Percentiles rank a stretch among this genome's conserved stretches.
These are phyloP conservation scores for Boletus eberwhitei DNA, from an alignment of 768 basidiomycete genomes.

Conservation along the genomic window DNA sequence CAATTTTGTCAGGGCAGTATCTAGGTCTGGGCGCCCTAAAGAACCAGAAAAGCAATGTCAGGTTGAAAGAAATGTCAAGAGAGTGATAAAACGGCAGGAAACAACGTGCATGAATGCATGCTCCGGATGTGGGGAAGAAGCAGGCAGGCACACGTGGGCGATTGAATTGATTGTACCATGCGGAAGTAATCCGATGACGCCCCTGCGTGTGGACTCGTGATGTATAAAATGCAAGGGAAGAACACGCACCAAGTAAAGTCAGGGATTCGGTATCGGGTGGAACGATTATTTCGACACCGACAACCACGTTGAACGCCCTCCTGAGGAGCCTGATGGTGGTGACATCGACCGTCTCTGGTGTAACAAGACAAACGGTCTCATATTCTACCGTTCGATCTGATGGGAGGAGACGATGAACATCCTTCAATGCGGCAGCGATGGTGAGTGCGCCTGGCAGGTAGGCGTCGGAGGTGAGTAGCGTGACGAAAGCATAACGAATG, in stretches of 20 bases:
- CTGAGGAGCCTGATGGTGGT: conserved; percentile 75
- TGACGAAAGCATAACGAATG: conserved; percentile 77
- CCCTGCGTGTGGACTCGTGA: conserved; percentile 2
- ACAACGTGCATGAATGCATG: conserved; percentile 16
- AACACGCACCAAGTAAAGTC: conserved; percentile 69
- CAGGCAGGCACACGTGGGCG: conserved; percentile 6
- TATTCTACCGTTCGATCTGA: conserved; percentile 52
- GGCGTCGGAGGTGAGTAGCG: conserved; percentile 85
- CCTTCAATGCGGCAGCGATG: conserved; percentile 78
- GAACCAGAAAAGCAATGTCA: conserved; percentile 11
- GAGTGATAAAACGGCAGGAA: conserved; percentile 14
- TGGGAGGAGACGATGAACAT: conserved; percentile 49
- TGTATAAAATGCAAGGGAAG: conserved; percentile 4
- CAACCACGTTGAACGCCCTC: conserved; percentile 75
- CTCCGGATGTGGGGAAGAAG: conserved; percentile 7
- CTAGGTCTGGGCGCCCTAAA: conserved; percentile 89
- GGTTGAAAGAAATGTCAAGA: conserved; percentile 2
- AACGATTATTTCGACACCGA: conserved; percentile 89
- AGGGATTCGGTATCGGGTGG: conserved; percentile 65
- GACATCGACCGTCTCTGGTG: conserved; percentile 90
- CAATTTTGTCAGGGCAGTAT: conserved; percentile 92
- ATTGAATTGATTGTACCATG: conserved; percentile 9
- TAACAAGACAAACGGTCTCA: conserved; percentile 85
- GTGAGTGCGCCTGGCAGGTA: conserved; percentile 94
- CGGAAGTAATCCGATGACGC: not conserved